These are phyloP conservation scores for Apodospora peruviana DNA, from an alignment of 495 filamentous ascomycete species.

Conservation along the genomic window DNA sequence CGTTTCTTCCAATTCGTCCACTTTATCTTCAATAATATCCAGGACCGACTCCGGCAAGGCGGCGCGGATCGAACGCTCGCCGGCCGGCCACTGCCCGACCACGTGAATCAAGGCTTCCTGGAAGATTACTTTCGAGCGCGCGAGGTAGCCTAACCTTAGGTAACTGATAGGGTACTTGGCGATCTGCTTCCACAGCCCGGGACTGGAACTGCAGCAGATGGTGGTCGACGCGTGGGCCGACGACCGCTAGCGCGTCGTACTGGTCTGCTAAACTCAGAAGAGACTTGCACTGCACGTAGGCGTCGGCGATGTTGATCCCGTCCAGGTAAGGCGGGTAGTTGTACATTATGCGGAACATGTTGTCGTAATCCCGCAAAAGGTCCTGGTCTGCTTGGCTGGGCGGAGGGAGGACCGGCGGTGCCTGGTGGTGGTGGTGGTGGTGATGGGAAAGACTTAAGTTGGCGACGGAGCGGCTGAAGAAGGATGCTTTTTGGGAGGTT, in stretches of 20 bases:
- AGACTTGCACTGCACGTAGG: conserved; percentile 87
- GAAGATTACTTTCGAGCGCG: conserved; percentile 80
- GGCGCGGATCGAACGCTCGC: conserved; percentile 67
- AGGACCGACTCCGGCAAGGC: conserved; percentile 66
- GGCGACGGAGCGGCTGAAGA: conserved; percentile 83
- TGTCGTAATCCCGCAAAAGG: conserved; percentile 82
- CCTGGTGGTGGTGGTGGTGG: conserved; percentile 15
- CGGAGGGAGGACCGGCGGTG: conserved; percentile 29
- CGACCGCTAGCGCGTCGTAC: conserved; percentile 83
- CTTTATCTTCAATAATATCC: conserved; percentile 87
- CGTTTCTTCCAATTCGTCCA: conserved; percentile 71
- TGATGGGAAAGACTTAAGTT: conserved; percentile 54
- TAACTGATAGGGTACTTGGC: conserved; percentile 91
- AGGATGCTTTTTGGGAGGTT: conserved; percentile 47
- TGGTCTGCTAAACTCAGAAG: conserved; percentile 80
- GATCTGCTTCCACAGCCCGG: conserved; percentile 85
- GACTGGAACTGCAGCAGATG: conserved; percentile 86
- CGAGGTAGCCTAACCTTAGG: conserved; percentile 80
- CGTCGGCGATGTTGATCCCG: conserved; percentile 77
- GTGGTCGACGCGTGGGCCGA: conserved; percentile 87
- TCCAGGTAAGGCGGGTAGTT: conserved; percentile 79
- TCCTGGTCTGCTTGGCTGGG: conserved; percentile 53
- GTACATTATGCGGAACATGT: conserved; percentile 89
- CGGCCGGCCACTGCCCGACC: conserved; percentile 84
- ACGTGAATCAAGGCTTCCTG: conserved; percentile 86